Evolutionary conservation across 345 rosid genomes (phyloP), one percentile per base, ranked within the genome.

Genomic region (Rhodomyrtus tomentosa): DNA sequence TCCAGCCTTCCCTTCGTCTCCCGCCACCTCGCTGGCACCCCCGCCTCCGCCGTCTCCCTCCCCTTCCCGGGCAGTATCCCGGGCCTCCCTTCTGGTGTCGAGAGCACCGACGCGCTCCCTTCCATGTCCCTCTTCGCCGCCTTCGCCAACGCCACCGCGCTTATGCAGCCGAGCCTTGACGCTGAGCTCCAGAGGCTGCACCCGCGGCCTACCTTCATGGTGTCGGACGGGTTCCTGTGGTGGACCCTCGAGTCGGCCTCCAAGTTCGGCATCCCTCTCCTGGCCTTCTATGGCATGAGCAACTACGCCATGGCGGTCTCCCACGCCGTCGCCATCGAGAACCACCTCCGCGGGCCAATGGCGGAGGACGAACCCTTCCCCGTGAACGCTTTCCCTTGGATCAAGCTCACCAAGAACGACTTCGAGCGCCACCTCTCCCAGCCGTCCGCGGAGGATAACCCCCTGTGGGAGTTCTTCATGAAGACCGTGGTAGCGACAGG

Each of bases 161-260:
- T 58, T 82, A 92, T 96, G 91, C 94, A 92, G 81, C 91, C 94
- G 0, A 81, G 85, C 62, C 90, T 94, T 55, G 96, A 95, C 83
- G 85, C 62, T 2, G 83, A 86, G 27, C 88, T 95, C 15, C 85
- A 87, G 55, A 83, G 42, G 84, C 62, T 62, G 48, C 90, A 92
- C 50, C 91, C 92, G 20, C 84, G 56, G 24, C 93, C 90, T 15
- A 90, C 88, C 25, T 91, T 95, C 88, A 86, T 95, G 83, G 93
- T 94, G 20, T 91, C 96, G 3, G 98, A 95, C 62, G 90, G 91
- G 5, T 94, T 96, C 87, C 91, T 96, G 6, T 96, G 95, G 95
- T 96, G 98, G 99, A 92, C 93, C 10, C 81, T 88, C 10, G 96
- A 96, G 12, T 91, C 95, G 24, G 94, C 99, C 10, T 82, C 85